Evolutionary conservation across 2,329 filamentous ascomycete species (phyloP), one percentile per base, ranked within the genome.

Genomic region (Ascochyta clinopodiicola): DNA sequence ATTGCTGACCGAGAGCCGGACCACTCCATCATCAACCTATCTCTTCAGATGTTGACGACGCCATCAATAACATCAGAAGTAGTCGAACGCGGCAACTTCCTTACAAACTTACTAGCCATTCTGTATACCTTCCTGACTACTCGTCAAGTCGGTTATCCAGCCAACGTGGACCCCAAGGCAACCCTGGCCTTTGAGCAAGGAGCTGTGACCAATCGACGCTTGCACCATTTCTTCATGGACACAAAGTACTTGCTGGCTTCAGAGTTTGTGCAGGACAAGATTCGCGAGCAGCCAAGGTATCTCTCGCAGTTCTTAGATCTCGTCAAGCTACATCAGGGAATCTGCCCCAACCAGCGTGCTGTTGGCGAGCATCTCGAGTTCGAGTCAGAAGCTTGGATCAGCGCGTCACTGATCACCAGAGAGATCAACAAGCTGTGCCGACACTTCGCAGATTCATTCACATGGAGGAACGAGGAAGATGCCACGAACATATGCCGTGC

Each of bases 161-260:
- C 91, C 79, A 90, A 96, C 62, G 89, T 98, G 37, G 89, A 92
- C 52, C 89, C 91, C 0, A 89, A 88, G 65, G 94, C 92, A 2
- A 92, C 92, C 1, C 81, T 99, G 43, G 92, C 92, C 0, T 96
- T 98, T 68, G 95, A 99, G 73, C 90, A 92, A 31, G 95, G 95
- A 1, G 95, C 94, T 1, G 92, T 98, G 15, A 96, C 93, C 0
- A 99, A 99, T 73, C 84, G 95, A 43, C 87, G 95, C 31, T 92
- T 99, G 83, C 97, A 97, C 70, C 95, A 98, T 75, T 99, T 99
- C 80, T 99, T 98, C 78, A 84, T 93, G 56, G 95, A 99, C 73
- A 82, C 98, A 63, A 92, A 92, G 67, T 96, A 95, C 75, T 85
- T 99, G 0, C 91, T 98, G 60, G 87, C 89, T 37, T 96, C 93